phyloP scores from a whole-genome alignment of 208 protist genomes.

The Crithidia fasciculata region DNA sequence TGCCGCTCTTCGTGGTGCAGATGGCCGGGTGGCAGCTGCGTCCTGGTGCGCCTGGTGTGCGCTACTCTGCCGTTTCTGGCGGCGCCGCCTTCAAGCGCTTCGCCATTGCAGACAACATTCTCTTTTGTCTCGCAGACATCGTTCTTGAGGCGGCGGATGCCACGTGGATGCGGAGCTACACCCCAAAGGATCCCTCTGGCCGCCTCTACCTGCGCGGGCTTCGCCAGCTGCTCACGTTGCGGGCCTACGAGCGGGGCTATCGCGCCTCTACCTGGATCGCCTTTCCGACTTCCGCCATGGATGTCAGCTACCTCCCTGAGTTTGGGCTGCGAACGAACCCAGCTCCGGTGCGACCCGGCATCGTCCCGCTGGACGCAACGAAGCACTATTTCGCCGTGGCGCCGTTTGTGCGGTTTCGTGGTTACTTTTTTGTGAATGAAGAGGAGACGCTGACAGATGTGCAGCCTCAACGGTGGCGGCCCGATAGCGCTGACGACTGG shows the following conservation, averaged over 20 bases:
- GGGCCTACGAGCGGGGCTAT: constrained; percentile 66
- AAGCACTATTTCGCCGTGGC: neutral
- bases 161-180: constrained; percentile 54
- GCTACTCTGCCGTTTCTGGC: neutral
- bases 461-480: neutral
- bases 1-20: constrained; percentile 27
- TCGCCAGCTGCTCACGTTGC: constrained; percentile 54
- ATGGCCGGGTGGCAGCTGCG: constrained; percentile 37
- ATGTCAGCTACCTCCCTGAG: neutral
- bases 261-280: constrained; percentile 48
- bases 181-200: constrained; percentile 44
- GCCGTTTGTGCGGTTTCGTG: constrained; percentile 19
- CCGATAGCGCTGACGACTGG: too few species aligned
- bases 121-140: constrained; percentile 64
- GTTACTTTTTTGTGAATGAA: constrained; percentile 23
- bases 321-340: neutral
- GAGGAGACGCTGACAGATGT: constrained; percentile 14
- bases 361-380: neutral
- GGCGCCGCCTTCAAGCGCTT: neutral
- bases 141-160: constrained; percentile 24
- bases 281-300: neutral
- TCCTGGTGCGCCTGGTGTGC: constrained; percentile 21
- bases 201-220: constrained; percentile 37
- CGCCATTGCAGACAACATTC: constrained; percentile 1
- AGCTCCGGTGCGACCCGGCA: neutral